These are phyloP conservation scores for Phellopilus nigrolimitatus DNA, from an alignment of 1,284 basidiomycete genomes.

Conservation along the genomic window DNA sequence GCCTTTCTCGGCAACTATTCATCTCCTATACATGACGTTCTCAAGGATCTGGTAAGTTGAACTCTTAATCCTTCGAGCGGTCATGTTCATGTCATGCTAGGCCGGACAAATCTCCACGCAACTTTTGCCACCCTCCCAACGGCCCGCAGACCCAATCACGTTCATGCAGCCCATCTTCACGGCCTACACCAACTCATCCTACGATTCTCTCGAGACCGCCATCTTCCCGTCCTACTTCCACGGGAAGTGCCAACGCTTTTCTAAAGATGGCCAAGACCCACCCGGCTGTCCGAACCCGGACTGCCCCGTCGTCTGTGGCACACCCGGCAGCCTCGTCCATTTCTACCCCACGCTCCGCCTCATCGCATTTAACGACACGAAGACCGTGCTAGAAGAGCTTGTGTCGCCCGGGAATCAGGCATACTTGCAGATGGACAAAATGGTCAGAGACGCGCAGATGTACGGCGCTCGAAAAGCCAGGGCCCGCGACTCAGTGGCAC, in stretches of 20 bases:
- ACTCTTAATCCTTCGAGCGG: constrained; percentile 1
- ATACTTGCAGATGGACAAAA: constrained; percentile 38
- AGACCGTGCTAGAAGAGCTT: constrained; percentile 32
- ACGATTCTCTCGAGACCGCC: constrained; percentile 39
- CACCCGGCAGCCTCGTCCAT: constrained; percentile 71
- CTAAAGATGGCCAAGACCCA: constrained; percentile 47
- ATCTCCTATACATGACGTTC: constrained; percentile 32
- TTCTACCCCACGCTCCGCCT: constrained; percentile 48
- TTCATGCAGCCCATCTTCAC: constrained; percentile 44
- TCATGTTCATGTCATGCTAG: constrained; percentile 25
- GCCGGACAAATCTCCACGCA: constrained; percentile 33
- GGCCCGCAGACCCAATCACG: constrained; percentile 28
- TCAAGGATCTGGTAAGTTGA: constrained; percentile 37
- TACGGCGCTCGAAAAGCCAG: background rate
- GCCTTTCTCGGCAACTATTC: constrained; percentile 50
- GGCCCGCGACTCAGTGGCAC: too few species aligned
- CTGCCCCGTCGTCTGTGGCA: constrained; percentile 71
- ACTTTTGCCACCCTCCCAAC: constrained; percentile 32
- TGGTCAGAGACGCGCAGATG: constrained; percentile 30
- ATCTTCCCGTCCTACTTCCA: constrained; percentile 69
- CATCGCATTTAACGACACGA: constrained; percentile 48
- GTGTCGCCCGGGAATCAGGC: constrained; percentile 34
- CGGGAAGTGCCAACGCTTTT: constrained; percentile 57
- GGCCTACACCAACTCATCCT: constrained; percentile 42
- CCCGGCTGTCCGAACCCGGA: constrained; percentile 71